Percentiles rank a stretch among this genome's conserved stretches.
Conservation (phyloP, 495 filamentous ascomycete species). For the Tetracladium marchalianum region DNA sequence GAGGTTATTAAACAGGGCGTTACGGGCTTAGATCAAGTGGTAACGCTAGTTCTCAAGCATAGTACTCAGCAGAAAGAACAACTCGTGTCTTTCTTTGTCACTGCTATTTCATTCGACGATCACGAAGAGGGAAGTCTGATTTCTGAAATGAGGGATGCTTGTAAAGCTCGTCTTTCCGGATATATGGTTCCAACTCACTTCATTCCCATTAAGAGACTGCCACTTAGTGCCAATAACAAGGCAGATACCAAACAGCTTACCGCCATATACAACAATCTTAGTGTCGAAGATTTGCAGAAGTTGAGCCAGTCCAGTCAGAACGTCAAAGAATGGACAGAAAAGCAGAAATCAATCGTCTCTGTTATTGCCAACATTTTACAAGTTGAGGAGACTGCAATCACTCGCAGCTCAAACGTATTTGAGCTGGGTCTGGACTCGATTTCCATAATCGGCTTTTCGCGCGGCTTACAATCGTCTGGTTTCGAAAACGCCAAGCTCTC, state of each 20-base stretch:
- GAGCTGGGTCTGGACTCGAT: conserved; percentile 80
- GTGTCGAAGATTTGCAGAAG: conserved; percentile 44
- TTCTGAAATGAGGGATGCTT: conserved; percentile 35
- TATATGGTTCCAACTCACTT: conserved; percentile 78
- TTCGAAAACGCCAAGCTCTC: conserved; percentile 50
- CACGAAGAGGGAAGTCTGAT: conserved; percentile 4
- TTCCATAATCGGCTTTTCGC: conserved; percentile 54
- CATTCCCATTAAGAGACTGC: conserved; percentile 50
- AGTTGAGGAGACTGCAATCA: conserved; percentile 33
- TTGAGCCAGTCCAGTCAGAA: conserved; percentile 27
- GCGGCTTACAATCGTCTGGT: conserved; percentile 39
- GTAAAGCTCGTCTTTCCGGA: conserved; percentile 47
- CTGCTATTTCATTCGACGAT: background rate
- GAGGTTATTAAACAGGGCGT: conserved; percentile 45
- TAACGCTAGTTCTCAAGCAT: conserved; percentile 56
- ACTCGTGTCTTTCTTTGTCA: conserved; percentile 58
- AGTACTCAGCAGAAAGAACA: conserved; percentile 53
- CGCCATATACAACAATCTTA: conserved; percentile 45
- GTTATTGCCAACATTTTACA: conserved; percentile 40
- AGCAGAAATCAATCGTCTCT: conserved; percentile 36
- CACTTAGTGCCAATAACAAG: conserved; percentile 68
- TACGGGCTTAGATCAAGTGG: conserved; percentile 41
- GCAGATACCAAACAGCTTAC: conserved; percentile 54
- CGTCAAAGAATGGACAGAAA: conserved; percentile 20
- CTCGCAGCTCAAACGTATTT: conserved; percentile 55